Evolutionary conservation across 1,139 yeast species (phyloP).

Genomic region (Kodamaea alishanica): DNA sequence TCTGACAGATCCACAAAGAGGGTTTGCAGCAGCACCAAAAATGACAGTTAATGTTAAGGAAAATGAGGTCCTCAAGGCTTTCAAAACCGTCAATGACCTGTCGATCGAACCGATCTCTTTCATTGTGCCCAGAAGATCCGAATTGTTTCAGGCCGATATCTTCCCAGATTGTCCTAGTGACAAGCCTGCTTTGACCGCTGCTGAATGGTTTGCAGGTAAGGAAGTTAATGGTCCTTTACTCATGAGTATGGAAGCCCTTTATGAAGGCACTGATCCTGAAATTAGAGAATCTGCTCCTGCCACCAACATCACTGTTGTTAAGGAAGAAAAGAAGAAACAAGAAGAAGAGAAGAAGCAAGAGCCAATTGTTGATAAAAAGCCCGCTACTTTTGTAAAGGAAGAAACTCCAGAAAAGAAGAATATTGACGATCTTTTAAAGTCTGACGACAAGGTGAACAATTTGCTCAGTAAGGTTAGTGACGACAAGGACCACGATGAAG

Average conservation of each 20-base stretch:
- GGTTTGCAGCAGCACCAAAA: conserved; percentile 87
- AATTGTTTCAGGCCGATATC: conserved; percentile 86
- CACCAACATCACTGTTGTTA: conserved; percentile 24
- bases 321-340: conserved; percentile 19
- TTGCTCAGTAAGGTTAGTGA: conserved; percentile 40
- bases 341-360: conserved; percentile 20
- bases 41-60: conserved; percentile 72
- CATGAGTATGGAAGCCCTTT: conserved; percentile 69
- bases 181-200: conserved; percentile 72
- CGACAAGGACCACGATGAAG: conserved; percentile 39
- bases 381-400: conserved; percentile 6
- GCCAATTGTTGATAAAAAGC: conserved; percentile 9
- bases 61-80: conserved; percentile 78
- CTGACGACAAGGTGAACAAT: conserved; percentile 35
- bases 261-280: conserved; percentile 64
- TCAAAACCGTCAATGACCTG: conserved; percentile 80
- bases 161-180: conserved; percentile 87
- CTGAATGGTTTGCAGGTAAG: conserved; percentile 78
- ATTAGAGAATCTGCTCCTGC: conserved; percentile 35
- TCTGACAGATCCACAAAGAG: conserved; percentile 92
- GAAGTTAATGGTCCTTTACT: conserved; percentile 78
- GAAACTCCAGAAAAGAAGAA: conserved; percentile 17
- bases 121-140: conserved; percentile 89
- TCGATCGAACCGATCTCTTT: conserved; percentile 86
- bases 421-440: conserved; percentile 42